Evolutionary conservation across 805 yeast species (phyloP).

Genomic region (Scheffersomyces spartinae): DNA sequence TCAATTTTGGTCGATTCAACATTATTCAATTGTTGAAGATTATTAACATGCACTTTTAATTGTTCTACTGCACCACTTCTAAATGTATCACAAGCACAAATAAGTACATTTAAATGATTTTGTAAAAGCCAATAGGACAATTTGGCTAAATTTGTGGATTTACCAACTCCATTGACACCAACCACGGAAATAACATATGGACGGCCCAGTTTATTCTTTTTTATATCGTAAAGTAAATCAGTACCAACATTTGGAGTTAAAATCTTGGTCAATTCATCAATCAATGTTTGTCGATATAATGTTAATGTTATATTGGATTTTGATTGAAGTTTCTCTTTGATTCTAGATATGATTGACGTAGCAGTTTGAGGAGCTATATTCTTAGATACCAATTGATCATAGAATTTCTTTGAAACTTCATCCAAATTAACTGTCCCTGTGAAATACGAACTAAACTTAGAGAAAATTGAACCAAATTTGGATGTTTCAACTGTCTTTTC

Average conservation of each 20-base stretch:
- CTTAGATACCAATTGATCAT: constrained; percentile 69
- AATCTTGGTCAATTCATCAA: constrained; percentile 63
- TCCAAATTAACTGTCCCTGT: constrained; percentile 37
- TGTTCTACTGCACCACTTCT: constrained; percentile 99
- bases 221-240: constrained; percentile 75
- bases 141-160: constrained; percentile 89
- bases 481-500: constrained; percentile 2
- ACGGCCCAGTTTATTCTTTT: constrained; percentile 25
- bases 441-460: constrained; percentile 24
- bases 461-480: constrained; percentile 24
- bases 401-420: constrained; percentile 52
- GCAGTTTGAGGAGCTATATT: constrained; percentile 92
- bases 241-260: constrained; percentile 88
- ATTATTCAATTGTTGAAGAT: constrained; percentile 50
- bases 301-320: constrained; percentile 59
- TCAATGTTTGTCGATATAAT: constrained; percentile 54
- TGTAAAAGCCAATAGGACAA: constrained; percentile 92
- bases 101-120: constrained; percentile 72
- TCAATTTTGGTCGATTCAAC: constrained; percentile 45
- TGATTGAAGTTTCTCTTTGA: constrained; percentile 61
- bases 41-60: constrained; percentile 83
- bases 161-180: constrained; percentile 97
- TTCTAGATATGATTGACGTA: constrained; percentile 54
- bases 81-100: constrained; percentile 96
- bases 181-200: constrained; percentile 96